phyloP scores from a whole-genome alignment of 352 stramenopile species.

The Globisporangium nodosum region DNA sequence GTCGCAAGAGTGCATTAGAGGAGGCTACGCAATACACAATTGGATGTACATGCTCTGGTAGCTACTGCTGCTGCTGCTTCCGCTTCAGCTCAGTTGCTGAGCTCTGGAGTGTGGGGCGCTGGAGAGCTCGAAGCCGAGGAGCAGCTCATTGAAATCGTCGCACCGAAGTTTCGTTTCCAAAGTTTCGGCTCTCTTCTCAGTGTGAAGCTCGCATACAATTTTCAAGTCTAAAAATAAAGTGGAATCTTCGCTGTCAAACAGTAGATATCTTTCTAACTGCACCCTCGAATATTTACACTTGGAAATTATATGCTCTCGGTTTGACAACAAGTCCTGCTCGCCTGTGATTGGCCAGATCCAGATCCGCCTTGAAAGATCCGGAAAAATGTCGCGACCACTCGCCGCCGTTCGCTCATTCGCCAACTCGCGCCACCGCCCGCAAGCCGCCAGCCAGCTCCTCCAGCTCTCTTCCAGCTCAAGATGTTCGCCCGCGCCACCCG shows the following conservation, averaged over 20 bases:
- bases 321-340: not conserved
- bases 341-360: not conserved
- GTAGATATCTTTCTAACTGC: no score
- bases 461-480: constrained; percentile 3
- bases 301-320: not conserved
- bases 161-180: no score
- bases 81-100: no score
- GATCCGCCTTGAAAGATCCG: not conserved
- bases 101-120: constrained; percentile 11
- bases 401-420: constrained; percentile 11
- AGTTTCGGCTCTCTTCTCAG: no score
- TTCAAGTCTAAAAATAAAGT: no score
- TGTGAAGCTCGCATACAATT: no score
- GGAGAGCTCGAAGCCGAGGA: constrained; percentile 13
- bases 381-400: not conserved
- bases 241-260: no score
- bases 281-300: not conserved
- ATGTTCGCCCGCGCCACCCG: constrained; percentile 73
- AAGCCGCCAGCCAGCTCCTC: constrained; percentile 3
- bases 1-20: no score
- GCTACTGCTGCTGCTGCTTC: no score
- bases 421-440: constrained; percentile 20
- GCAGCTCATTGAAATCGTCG: not conserved
- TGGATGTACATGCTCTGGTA: no score
- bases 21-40: no score